Evolutionary conservation across 768 basidiomycete species (phyloP).

Genomic region (Serendipita sp.): DNA sequence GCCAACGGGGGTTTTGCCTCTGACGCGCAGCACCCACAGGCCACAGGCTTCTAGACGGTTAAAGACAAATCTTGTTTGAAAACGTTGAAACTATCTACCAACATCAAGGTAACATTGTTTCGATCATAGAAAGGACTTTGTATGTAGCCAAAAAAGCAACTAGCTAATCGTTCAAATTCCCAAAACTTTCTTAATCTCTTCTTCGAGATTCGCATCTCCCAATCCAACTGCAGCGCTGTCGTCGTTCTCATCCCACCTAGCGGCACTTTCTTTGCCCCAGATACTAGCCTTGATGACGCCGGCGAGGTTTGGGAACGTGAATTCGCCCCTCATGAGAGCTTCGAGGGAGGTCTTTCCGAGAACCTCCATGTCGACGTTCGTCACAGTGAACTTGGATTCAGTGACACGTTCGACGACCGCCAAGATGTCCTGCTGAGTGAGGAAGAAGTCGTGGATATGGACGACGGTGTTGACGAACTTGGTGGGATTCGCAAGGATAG

Average conservation of each 20-base stretch:
- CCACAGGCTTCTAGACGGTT: too few relatives aligned
- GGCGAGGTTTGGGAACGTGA: background rate
- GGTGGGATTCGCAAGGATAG: background rate
- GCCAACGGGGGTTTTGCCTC: too few relatives aligned
- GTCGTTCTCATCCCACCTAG: background rate
- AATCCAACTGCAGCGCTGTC: background rate
- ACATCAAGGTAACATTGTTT: too few relatives aligned
- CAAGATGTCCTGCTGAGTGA: background rate
- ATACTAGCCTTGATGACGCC: background rate
- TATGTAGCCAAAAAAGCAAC: too few relatives aligned
- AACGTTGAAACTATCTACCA: too few relatives aligned
- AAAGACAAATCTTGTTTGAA: too few relatives aligned
- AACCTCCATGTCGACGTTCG: background rate
- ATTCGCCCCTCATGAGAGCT: background rate
- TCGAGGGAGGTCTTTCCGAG: background rate
- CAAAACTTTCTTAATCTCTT: background rate
- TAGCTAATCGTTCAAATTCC: too few relatives aligned
- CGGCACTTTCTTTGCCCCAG: background rate
- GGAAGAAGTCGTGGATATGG: background rate
- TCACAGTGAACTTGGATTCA: background rate
- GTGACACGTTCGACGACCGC: background rate
- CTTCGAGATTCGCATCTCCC: background rate
- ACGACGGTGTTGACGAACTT: background rate
- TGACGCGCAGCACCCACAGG: too few relatives aligned
- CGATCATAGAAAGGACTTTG: too few relatives aligned